Base-by-base conservation (phyloP, 805 yeast genomes). In the Yueomyces sinensis region DNA sequence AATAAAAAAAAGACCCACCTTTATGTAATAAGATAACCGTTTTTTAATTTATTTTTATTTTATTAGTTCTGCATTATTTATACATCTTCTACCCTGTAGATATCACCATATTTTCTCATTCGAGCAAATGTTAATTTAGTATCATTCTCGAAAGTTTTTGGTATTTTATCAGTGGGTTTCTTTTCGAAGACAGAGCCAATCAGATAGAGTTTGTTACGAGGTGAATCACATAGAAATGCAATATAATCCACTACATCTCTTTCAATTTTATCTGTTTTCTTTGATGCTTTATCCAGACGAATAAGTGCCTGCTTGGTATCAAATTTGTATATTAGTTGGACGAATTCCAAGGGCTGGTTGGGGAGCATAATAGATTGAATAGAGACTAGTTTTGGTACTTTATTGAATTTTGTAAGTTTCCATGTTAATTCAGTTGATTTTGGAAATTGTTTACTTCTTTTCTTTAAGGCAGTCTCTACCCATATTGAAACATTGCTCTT, bases 151-250 rank as follows among this genome's bases (percentile, higher is more conserved):
- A 42, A 41, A 27, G 38, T 38, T 31, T 37, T 41, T 4, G 59
- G 56, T 28, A 63, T 46, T 41, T 54, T 56, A 37, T 65, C 70
- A 16, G 44, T 48, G 13, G 69, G 65, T 40, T 59, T 53, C 41
- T 70, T 65, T 52, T 82, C 82, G 56, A 83, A 77, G 31, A 76
- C 64, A 29, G 81, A 66, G 30, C 83, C 83, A 39, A 82, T 72
- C 44, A 82, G 54, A 19, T 69, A 61, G 38, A 74, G 61, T 37
- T 71, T 63, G 47, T 77, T 62, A 36, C 76, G 58, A 37, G 68
- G 65, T 19, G 82, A 72, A 49, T 79, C 76, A 44, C 81, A 64
- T 37, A 74, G 62, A 52, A 70, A 74, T 1, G 74, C 76, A 19
- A 72, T 58, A 45, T 77, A 74, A 49, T 78, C 84, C 4, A 66